Evolutionary conservation across 2,329 filamentous ascomycete species (phyloP).

Genomic region (Chaetomium strumarium): DNA sequence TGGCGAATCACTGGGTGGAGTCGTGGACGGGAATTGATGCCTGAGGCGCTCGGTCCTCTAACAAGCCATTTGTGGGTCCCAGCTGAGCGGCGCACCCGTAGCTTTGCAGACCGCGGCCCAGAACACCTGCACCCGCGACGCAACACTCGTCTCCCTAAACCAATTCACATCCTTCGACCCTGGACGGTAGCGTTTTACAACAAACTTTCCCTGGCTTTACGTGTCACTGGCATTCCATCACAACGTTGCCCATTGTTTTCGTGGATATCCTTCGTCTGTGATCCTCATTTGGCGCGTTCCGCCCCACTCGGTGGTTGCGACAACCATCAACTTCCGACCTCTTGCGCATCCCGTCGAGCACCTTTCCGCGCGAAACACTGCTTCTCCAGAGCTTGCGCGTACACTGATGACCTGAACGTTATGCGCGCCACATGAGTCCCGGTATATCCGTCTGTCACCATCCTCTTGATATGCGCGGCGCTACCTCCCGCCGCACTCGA

Average conservation of each 20-base stretch:
- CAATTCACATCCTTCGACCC: background rate
- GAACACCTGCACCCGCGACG: background rate
- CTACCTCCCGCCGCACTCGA: conserved; percentile 17
- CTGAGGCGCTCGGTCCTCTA: too few species aligned
- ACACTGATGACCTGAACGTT: background rate
- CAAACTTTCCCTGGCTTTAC: conserved; percentile 13
- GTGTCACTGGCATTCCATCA: conserved; percentile 15
- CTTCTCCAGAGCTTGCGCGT: too few species aligned
- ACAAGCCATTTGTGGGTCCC: background rate
- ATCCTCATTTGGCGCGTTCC: conserved; percentile 17
- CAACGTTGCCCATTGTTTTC: background rate
- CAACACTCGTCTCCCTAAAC: background rate
- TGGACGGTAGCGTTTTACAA: conserved; percentile 1
- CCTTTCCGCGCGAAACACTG: background rate
- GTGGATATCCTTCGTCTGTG: background rate
- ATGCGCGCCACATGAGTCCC: conserved; percentile 20
- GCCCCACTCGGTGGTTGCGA: background rate
- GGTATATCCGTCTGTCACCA: background rate
- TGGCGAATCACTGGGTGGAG: conserved; percentile 9
- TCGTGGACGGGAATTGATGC: background rate
- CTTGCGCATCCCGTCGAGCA: background rate
- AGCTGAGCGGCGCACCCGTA: background rate
- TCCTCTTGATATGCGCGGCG: conserved; percentile 20
- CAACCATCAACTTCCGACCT: background rate
- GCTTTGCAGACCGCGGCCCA: background rate